A percentile compares a stretch with the other conserved stretches of the same genome.
phyloP scores from a whole-genome alignment of 306 rosid genomes.

The Malus sylvestris region DNA sequence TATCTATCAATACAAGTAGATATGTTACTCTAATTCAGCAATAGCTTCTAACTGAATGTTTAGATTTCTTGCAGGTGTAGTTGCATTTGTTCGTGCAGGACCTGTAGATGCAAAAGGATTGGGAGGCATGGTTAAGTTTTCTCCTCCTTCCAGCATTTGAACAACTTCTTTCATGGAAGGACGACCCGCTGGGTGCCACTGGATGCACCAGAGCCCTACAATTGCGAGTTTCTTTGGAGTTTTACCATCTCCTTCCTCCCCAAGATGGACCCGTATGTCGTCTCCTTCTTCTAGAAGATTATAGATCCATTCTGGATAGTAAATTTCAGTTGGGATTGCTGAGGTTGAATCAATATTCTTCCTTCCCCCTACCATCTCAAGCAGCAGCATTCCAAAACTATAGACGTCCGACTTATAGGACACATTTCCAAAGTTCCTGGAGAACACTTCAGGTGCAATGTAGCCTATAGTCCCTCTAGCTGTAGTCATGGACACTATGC shows the following conservation, averaged over 20 bases:
- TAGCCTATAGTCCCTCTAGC: constrained; percentile 33
- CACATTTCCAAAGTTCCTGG: constrained; percentile 23
- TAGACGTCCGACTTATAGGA: constrained; percentile 1
- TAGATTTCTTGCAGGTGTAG: background rate
- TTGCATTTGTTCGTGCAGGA: background rate
- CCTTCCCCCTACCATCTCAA: constrained; percentile 24
- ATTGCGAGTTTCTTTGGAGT: background rate
- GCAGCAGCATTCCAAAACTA: constrained; percentile 29
- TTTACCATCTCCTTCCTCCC: background rate
- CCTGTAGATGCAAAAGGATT: background rate
- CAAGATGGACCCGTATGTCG: background rate
- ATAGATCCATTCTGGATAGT: background rate
- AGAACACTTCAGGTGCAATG: constrained; percentile 32
- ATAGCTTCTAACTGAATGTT: background rate
- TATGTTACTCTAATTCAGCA: background rate
- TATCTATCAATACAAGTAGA: background rate
- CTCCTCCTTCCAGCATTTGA: background rate
- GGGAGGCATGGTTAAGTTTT: background rate
- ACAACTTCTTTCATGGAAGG: background rate
- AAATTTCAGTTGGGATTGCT: background rate
- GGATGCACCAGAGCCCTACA: background rate
- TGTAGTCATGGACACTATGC: constrained; percentile 25
- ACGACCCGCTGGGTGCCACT: background rate
- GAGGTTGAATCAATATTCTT: background rate
- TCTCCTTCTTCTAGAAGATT: background rate